phyloP scores from a whole-genome alignment of 75 land plant genomes.

The Picea glauca region DNA sequence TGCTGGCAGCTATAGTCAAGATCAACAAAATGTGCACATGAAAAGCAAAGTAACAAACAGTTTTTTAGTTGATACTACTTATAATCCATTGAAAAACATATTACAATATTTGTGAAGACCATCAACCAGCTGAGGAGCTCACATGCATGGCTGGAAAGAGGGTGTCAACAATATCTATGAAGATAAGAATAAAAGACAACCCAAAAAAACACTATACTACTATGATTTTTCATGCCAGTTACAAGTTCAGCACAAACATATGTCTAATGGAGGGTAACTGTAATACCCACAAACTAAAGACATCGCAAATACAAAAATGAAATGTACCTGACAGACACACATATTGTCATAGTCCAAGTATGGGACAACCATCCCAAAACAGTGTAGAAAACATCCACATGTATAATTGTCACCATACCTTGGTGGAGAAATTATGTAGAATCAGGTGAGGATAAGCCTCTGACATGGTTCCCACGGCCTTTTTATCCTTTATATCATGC shows the following conservation, averaged over 20 bases:
- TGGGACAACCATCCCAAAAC: constrained; percentile 2
- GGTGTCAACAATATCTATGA: no score
- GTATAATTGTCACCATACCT: constrained; percentile 35
- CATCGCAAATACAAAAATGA: neutral
- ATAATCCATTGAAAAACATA: no score
- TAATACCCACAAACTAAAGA: neutral
- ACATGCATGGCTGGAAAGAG: no score
- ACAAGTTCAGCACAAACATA: neutral
- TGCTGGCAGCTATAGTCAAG: no score
- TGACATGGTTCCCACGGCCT: constrained; percentile 88
- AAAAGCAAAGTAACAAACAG: no score
- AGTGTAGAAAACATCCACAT: neutral
- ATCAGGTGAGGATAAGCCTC: constrained; percentile 95
- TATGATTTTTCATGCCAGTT: neutral
- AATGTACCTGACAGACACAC: neutral
- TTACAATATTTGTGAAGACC: no score
- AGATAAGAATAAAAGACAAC: neutral
- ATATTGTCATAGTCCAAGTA: neutral
- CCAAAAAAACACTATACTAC: neutral
- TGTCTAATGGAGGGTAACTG: neutral
- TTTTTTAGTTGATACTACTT: no score
- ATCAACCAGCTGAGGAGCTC: no score
- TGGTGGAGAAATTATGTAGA: constrained; percentile 76
- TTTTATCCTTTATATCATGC: constrained; percentile 97
- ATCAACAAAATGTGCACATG: no score